A percentile compares a stretch with the other conserved stretches of the same genome.
phyloP scores from a whole-genome alignment of 2,329 filamentous ascomycete species.

The Canariomyces notabilis region DNA sequence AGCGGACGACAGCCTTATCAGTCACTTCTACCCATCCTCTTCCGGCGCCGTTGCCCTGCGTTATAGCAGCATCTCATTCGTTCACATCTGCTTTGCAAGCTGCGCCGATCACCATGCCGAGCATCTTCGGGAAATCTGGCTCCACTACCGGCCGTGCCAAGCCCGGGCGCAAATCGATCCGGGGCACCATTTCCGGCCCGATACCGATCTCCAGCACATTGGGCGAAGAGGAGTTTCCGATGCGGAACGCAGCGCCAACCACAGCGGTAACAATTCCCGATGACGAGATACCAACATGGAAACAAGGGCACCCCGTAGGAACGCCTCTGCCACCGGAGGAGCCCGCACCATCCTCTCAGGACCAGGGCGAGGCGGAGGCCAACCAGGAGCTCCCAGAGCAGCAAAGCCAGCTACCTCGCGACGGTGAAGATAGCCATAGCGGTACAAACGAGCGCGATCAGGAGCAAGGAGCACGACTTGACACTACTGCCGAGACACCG shows the following conservation, averaged over 20 bases:
- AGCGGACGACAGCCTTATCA: conserved; percentile 22
- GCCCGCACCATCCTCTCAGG: conserved; percentile 10
- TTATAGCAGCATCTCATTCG: conserved; percentile 14
- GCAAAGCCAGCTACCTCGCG: conserved; percentile 2
- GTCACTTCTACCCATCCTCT: conserved; percentile 9
- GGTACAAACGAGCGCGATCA: conserved; percentile 1
- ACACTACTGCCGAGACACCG: not conserved
- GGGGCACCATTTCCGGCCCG: conserved; percentile 57
- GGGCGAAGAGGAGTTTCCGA: conserved; percentile 52
- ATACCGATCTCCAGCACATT: conserved; percentile 48
- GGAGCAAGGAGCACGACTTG: not conserved
- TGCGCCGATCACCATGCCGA: conserved; percentile 32
- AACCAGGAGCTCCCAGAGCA: conserved; percentile 1
- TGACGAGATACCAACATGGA: conserved; percentile 27
- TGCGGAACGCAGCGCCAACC: conserved; percentile 39
- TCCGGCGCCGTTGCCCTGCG: conserved; percentile 10
- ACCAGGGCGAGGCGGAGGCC: conserved; percentile 5
- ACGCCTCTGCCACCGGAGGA: conserved; percentile 28
- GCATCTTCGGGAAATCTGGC: conserved; percentile 41
- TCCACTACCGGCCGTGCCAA: conserved; percentile 38
- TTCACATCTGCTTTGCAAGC: not conserved
- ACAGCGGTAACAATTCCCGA: conserved; percentile 33
- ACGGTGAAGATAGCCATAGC: conserved; percentile 2
- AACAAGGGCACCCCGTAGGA: conserved; percentile 31
- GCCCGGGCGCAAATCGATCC: conserved; percentile 43